Evolutionary conservation across 805 yeast species (phyloP).

Genomic region (Teunomyces cretensis): DNA sequence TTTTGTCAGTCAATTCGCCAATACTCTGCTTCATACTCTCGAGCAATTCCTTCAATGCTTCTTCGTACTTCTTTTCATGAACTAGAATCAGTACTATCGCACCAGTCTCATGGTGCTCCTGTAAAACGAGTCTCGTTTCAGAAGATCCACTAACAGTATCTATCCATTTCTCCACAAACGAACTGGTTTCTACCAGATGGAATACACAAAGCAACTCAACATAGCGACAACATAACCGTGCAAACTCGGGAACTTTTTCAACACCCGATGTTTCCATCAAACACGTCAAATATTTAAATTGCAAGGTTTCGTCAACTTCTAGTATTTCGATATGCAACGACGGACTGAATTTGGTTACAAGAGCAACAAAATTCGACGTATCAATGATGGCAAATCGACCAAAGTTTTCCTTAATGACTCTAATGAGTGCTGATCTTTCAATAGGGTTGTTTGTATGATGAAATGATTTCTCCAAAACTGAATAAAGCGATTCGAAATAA

Average conservation of each 20-base stretch:
- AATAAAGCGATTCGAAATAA: slow-evolving; percentile 14
- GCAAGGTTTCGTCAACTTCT: slow-evolving; percentile 17
- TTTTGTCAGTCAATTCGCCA: slow-evolving; percentile 12
- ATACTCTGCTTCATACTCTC: slow-evolving; percentile 19
- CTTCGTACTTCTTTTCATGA: slow-evolving; percentile 17
- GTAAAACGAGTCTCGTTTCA: slow-evolving; percentile 13
- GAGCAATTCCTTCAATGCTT: slow-evolving; percentile 31
- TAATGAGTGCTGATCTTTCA: slow-evolving; percentile 24
- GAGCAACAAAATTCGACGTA: slow-evolving; percentile 31
- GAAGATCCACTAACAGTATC: background rate
- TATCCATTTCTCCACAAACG: slow-evolving; percentile 14
- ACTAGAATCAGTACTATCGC: slow-evolving; percentile 31
- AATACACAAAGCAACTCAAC: slow-evolving; percentile 22
- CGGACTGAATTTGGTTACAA: slow-evolving; percentile 39
- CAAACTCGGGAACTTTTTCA: slow-evolving; percentile 4
- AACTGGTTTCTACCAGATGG: slow-evolving; percentile 13
- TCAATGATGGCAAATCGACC: slow-evolving; percentile 25
- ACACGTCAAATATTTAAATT: slow-evolving; percentile 30
- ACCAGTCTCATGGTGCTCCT: slow-evolving; percentile 23
- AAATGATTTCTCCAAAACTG: slow-evolving; percentile 29
- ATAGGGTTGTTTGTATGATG: slow-evolving; percentile 13
- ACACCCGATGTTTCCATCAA: slow-evolving; percentile 20
- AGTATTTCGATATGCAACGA: slow-evolving; percentile 39
- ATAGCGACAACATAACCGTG: slow-evolving; percentile 18
- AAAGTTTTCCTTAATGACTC: slow-evolving; percentile 25